phyloP scores from a whole-genome alignment of 495 filamentous ascomycete species.

The Sabuloglossum arenarium region DNA sequence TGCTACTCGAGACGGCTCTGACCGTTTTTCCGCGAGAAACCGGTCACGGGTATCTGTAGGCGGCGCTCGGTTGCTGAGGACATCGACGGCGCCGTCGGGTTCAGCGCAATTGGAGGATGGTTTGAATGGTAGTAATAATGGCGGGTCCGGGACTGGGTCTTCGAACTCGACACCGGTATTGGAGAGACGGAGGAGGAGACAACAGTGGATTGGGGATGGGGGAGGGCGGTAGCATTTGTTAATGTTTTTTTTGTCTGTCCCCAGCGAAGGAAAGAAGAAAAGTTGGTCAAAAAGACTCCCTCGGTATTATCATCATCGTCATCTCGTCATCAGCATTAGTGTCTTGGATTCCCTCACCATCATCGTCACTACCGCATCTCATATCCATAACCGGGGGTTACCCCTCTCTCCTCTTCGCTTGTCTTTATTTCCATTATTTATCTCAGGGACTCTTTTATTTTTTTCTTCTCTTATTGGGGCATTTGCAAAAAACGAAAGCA shows the following conservation, averaged over 20 bases:
- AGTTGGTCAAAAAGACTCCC: neutral
- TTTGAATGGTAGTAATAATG: neutral
- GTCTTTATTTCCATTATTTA: too few relatives aligned
- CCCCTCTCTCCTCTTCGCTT: too few relatives aligned
- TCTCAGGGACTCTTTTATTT: too few relatives aligned
- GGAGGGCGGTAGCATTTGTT: neutral
- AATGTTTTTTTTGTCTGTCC: neutral
- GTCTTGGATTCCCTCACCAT: too few relatives aligned
- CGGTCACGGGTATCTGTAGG: neutral
- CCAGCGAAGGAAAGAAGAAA: too few relatives aligned
- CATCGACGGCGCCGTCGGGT: neutral
- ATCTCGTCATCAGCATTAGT: too few relatives aligned
- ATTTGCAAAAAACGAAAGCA: too few relatives aligned
- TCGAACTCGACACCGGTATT: neutral
- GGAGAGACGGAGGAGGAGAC: neutral
- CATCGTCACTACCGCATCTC: too few relatives aligned
- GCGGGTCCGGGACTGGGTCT: neutral
- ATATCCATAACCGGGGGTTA: neutral
- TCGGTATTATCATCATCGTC: too few relatives aligned
- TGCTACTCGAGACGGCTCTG: neutral
- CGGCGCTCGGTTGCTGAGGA: neutral
- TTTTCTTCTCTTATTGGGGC: too few relatives aligned
- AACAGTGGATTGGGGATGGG: neutral
- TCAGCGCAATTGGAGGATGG: neutral
- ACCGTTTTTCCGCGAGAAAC: neutral